A percentile compares a stretch with the other conserved stretches of the same genome.
These are phyloP conservation scores for Ceratobasidium sp. DNA, from an alignment of 1,284 basidiomycete genomes.

Conservation along the genomic window DNA sequence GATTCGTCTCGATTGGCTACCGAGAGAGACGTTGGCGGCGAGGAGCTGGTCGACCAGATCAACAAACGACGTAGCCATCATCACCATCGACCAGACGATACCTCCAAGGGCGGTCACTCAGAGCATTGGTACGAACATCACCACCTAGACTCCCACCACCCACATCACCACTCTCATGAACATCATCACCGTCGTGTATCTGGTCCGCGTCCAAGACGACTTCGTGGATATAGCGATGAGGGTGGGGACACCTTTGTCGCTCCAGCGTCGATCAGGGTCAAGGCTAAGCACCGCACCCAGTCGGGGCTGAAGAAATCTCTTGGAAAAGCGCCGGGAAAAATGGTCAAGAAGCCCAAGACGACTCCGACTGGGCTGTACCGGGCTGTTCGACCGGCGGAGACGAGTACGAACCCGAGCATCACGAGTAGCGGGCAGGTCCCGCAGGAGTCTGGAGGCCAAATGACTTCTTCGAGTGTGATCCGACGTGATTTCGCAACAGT, in stretches of 20 bases:
- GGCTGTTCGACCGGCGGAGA: neutral
- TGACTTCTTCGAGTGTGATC: neutral
- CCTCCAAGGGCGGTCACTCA: constrained; percentile 19
- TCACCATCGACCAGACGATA: constrained; percentile 7
- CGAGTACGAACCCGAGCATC: no score
- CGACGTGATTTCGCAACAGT: neutral
- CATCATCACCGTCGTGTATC: neutral
- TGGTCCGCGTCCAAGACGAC: neutral
- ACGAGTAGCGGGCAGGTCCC: neutral
- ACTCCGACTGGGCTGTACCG: constrained; percentile 3
- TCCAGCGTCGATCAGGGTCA: neutral
- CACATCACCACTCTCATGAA: constrained; percentile 6
- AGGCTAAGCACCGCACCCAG: neutral
- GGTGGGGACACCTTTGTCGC: constrained; percentile 10
- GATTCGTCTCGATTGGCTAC: no score
- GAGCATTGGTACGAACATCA: constrained; percentile 32
- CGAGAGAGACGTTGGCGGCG: no score
- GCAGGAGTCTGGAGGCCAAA: neutral
- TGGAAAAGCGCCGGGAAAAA: neutral
- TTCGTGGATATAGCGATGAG: neutral
- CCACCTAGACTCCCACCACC: neutral
- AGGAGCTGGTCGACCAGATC: neutral
- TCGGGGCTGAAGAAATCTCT: neutral
- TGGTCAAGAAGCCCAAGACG: neutral
- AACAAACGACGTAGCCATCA: constrained; percentile 7